Evolutionary conservation across 208 protist genomes (phyloP), one percentile per base, ranked within the genome.

Genomic region (Leishmania major): DNA sequence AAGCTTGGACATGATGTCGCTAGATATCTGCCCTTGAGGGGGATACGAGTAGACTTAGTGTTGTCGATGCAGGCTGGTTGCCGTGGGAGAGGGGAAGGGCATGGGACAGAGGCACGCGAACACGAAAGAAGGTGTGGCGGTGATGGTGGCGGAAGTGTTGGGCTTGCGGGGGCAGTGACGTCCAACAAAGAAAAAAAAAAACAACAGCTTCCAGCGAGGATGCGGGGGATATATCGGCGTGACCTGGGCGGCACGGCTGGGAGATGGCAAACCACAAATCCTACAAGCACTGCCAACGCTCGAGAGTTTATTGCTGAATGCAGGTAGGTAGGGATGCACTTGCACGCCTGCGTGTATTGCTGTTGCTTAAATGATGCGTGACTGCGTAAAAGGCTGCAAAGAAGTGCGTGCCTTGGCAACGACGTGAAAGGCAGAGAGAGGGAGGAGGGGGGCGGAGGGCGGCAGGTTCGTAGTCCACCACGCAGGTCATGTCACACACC

Each of bases 1-100:
- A 45, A 80, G 49, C 22, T 45, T 49, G 31, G 84, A 31, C 87
- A 90, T 90, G 60, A 11, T 40, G 47, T 31, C 43, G n/a, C 25
- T 28, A 22, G 47, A 37, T 3, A 40, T 35, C 13, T 40, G 45
- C 25, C 17, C 15, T 17, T 59, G 47, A 59, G 59, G 5, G 74
- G 40, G 64, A 79, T 6, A 73, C 19, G 2, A 11, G 17, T 8
- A 49, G 22, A 47, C n/a, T n/a, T n/a, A 13, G 67, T 31, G 4
- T 49, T 22, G 5, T 31, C 40, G 28, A 11, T 40, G 40, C 67
- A 2, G 25, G 8, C 25, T 43, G 15, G 31, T 28, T 22, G 28
- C 70, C 31, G 1, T 45, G 6, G 45, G 70, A 51, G 43, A n/a
- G 70, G 17, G 35, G 67, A 73, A 8, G 40, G 70, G 25, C 25